Evolutionary conservation across 1,284 basidiomycete genomes (phyloP).

Genomic region (Anthracocystis walkeri): DNA sequence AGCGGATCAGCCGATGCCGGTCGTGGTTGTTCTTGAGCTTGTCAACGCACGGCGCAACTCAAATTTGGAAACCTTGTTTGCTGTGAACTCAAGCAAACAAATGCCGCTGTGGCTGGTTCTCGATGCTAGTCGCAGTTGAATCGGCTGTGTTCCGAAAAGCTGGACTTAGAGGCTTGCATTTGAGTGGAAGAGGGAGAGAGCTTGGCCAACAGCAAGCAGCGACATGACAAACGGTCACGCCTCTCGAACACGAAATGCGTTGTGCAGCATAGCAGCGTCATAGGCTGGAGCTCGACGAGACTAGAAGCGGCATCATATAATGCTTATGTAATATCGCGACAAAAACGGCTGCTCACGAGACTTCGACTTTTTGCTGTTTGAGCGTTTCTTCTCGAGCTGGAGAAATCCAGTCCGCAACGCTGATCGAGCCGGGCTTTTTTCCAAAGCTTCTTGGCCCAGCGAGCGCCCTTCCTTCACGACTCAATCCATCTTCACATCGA

Average conservation of each 20-base stretch:
- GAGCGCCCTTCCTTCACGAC: not conserved
- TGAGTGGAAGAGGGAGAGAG: not conserved
- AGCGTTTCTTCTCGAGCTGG: not conserved
- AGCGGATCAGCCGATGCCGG: no score
- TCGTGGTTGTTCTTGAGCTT: no score
- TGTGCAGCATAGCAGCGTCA: conserved; percentile 25
- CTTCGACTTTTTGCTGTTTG: not conserved
- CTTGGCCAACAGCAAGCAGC: not conserved
- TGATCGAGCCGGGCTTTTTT: not conserved
- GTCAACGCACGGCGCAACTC: no score
- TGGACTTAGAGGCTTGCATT: not conserved
- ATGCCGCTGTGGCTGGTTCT: no score
- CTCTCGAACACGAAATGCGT: not conserved
- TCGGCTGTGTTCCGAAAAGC: not conserved
- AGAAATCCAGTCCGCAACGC: not conserved
- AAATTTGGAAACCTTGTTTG: no score
- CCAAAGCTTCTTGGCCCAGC: not conserved
- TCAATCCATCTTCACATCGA: not conserved
- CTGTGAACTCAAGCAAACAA: no score
- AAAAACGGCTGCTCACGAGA: not conserved
- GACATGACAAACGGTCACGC: not conserved
- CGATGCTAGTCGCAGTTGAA: not conserved
- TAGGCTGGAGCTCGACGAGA: not conserved
- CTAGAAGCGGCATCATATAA: not conserved
- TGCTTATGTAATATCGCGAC: conserved; percentile 2